phyloP scores from a whole-genome alignment of 305 asterid genomes.

The Ilex paraguariensis region DNA sequence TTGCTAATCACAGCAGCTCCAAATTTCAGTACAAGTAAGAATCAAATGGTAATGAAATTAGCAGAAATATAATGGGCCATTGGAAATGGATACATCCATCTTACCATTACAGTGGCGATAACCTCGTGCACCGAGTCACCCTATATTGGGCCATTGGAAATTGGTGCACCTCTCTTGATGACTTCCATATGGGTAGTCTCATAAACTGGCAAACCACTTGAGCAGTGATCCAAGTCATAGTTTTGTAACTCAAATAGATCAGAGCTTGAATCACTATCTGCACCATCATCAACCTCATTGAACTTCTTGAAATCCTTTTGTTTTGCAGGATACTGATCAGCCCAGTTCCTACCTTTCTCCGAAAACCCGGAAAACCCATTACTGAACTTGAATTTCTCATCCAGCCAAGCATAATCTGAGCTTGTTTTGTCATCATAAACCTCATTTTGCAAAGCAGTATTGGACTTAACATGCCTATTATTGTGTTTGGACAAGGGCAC shows the following conservation, averaged over 20 bases:
- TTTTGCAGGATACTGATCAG: slow-evolving; percentile 1
- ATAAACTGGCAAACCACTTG: slow-evolving; percentile 74
- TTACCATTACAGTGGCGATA: slow-evolving; percentile 7
- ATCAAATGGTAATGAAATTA: not conserved
- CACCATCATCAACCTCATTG: slow-evolving; percentile 41
- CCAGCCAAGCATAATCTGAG: slow-evolving; percentile 27
- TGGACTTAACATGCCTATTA: slow-evolving; percentile 12
- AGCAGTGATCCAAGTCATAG: slow-evolving; percentile 51
- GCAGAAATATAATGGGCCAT: slow-evolving; percentile 10
- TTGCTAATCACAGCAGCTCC: not conserved
- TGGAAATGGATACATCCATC: slow-evolving; percentile 40
- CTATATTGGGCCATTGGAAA: slow-evolving; percentile 26
- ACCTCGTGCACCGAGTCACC: no score
- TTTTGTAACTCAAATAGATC: slow-evolving; percentile 85
- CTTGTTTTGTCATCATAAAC: slow-evolving; percentile 16
- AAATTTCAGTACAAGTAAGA: not conserved
- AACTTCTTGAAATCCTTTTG: slow-evolving; percentile 26
- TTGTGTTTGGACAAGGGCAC: slow-evolving; percentile 6
- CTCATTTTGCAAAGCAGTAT: slow-evolving; percentile 9
- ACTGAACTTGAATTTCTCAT: slow-evolving; percentile 18
- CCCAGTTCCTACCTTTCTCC: slow-evolving; percentile 8
- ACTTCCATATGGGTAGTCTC: slow-evolving; percentile 60
- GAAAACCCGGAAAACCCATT: slow-evolving; percentile 15
- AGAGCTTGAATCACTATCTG: slow-evolving; percentile 85
- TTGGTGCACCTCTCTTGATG: slow-evolving; percentile 43